These are phyloP conservation scores for Alternaria hordeiaustralica DNA, from an alignment of 2,329 filamentous ascomycete genomes.

Conservation along the genomic window DNA sequence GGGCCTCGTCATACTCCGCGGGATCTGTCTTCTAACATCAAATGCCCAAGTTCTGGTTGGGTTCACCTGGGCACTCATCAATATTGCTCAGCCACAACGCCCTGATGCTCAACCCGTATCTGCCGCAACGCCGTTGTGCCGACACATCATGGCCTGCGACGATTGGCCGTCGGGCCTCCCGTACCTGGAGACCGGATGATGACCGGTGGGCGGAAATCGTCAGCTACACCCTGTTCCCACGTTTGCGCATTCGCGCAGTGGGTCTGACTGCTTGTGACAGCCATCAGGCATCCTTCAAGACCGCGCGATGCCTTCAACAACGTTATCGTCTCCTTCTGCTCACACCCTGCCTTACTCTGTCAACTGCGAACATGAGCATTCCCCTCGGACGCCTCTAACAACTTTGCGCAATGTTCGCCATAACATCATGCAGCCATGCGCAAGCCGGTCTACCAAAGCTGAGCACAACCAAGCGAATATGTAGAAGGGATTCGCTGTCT, in stretches of 20 bases:
- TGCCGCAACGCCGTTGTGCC: slow-evolving; percentile 2
- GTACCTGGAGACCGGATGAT: slow-evolving; percentile 17
- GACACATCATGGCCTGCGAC: not conserved
- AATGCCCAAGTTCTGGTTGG: too few relatives aligned
- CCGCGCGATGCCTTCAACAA: not conserved
- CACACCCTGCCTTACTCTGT: not conserved
- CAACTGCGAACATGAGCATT: slow-evolving; percentile 6
- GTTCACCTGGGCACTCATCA: slow-evolving; percentile 4
- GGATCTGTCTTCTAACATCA: not conserved
- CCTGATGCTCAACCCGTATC: not conserved
- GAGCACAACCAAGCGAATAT: slow-evolving; percentile 19
- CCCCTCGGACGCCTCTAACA: not conserved
- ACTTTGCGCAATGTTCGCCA: slow-evolving; percentile 21
- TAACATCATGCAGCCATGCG: slow-evolving; percentile 9
- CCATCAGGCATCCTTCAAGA: slow-evolving; percentile 14
- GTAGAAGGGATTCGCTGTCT: slow-evolving; percentile 34
- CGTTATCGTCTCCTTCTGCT: not conserved
- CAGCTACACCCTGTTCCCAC: slow-evolving; percentile 18
- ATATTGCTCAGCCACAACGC: slow-evolving; percentile 15
- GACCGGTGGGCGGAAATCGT: slow-evolving; percentile 8
- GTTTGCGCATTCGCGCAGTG: slow-evolving; percentile 29
- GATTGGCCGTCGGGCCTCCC: slow-evolving; percentile 1
- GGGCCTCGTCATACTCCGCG: not conserved
- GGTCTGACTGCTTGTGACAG: slow-evolving; percentile 15
- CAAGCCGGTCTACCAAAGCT: slow-evolving; percentile 25